These are phyloP conservation scores for Galeopsis tetrahit DNA, from an alignment of 257 asterid species.

Conservation along the genomic window DNA sequence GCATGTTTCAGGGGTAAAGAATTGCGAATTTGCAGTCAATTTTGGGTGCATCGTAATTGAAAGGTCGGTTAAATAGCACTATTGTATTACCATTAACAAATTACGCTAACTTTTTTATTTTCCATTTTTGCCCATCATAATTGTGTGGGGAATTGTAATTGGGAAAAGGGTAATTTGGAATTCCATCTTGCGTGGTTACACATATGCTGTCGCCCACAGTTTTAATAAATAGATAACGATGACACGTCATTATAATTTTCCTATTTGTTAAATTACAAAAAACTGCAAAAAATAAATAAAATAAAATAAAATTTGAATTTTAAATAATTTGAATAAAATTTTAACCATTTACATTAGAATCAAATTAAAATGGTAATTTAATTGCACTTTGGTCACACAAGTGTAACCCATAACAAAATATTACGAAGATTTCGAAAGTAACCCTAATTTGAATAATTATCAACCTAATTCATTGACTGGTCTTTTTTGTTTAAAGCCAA, in stretches of 20 bases:
- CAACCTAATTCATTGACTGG: too few relatives aligned
- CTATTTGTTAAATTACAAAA: too few relatives aligned
- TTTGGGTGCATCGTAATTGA: conserved; percentile 39
- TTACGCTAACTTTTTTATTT: not conserved
- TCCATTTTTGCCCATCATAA: conserved; percentile 10
- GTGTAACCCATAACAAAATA: too few relatives aligned
- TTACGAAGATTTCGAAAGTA: too few relatives aligned
- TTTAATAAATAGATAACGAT: conserved; percentile 1
- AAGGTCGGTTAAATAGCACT: conserved; percentile 40
- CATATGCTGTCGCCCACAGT: conserved; percentile 27
- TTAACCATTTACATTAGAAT: too few relatives aligned
- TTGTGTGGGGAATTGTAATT: not conserved
- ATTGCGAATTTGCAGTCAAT: conserved; percentile 42
- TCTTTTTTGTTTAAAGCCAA: too few relatives aligned
- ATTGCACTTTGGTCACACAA: too few relatives aligned
- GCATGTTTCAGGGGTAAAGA: conserved; percentile 41
- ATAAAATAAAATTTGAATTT: too few relatives aligned
- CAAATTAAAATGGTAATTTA: too few relatives aligned
- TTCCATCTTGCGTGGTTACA: not conserved
- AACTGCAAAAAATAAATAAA: too few relatives aligned
- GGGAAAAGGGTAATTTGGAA: not conserved
- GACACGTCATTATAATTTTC: conserved; percentile 30
- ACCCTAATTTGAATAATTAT: too few relatives aligned
- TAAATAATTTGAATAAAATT: too few relatives aligned
- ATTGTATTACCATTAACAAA: not conserved